Conservation (phyloP, 345 rosid species). For the Camelina neglecta region DNA sequence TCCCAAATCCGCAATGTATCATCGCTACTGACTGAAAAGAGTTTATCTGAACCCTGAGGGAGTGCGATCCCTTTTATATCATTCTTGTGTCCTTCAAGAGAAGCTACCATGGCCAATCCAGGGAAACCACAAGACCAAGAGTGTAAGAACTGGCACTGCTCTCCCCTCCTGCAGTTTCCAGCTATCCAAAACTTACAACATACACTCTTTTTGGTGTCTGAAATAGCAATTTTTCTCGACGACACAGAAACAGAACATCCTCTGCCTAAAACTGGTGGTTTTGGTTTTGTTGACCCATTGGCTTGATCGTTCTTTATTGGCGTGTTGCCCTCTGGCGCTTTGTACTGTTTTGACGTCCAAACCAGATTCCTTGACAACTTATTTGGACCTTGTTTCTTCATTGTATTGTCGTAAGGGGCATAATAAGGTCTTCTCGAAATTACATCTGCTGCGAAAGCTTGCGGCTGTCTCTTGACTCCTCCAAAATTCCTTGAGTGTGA, state of each 20-base stretch:
- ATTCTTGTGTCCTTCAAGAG: conserved; percentile 48
- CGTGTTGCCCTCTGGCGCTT: conserved; percentile 12
- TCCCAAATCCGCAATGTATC: conserved; percentile 56
- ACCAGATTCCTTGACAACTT: conserved; percentile 41
- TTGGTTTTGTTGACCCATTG: neutral
- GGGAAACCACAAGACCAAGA: conserved; percentile 37
- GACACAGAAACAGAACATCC: neutral
- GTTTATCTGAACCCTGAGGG: conserved; percentile 61
- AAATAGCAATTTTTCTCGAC: neutral
- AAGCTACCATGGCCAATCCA: conserved; percentile 37
- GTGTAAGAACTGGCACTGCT: conserved; percentile 21
- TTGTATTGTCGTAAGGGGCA: conserved; percentile 2
- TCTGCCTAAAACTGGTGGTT: conserved; percentile 23
- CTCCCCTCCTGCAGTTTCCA: neutral
- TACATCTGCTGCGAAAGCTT: conserved; percentile 21
- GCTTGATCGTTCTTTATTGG: conserved; percentile 12
- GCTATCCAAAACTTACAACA: conserved; percentile 41
- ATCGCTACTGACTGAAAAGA: conserved; percentile 59
- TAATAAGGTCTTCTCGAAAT: conserved; percentile 28
- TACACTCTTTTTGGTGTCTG: conserved; percentile 1
- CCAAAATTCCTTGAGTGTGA: conserved; percentile 25
- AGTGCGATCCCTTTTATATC: conserved; percentile 57
- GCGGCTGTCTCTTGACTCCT: conserved; percentile 18
- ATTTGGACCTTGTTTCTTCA: conserved; percentile 19
- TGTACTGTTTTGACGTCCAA: conserved; percentile 33